Evolutionary conservation across 768 basidiomycete genomes (phyloP).

Genomic region (Boletus subcaerulescens): DNA sequence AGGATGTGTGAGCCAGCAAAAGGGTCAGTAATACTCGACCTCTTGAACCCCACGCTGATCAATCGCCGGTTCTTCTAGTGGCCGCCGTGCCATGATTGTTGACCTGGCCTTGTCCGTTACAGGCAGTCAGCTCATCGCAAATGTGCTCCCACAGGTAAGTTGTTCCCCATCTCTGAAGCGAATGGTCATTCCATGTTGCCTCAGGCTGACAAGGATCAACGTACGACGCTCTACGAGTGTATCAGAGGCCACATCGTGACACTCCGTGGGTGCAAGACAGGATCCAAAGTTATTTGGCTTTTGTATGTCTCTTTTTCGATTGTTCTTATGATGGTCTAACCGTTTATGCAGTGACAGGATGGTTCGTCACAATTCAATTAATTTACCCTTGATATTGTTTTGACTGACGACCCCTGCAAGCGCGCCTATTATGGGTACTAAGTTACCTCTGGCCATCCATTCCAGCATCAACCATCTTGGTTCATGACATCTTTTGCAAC

Average conservation of each 20-base stretch:
- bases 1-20: slow-evolving; percentile 86
- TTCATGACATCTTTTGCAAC: slow-evolving; percentile 27
- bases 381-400: neutral
- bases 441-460: slow-evolving; percentile 12
- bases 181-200: slow-evolving; percentile 8
- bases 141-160: slow-evolving; percentile 70
- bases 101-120: slow-evolving; percentile 81
- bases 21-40: slow-evolving; percentile 44
- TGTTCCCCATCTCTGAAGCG: neutral
- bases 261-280: slow-evolving; percentile 86
- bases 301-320: slow-evolving; percentile 44
- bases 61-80: slow-evolving; percentile 35
- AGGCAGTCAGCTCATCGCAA: slow-evolving; percentile 83
- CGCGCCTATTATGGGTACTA: slow-evolving; percentile 65
- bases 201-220: slow-evolving; percentile 84
- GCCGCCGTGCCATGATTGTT: slow-evolving; percentile 81
- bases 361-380: slow-evolving; percentile 32
- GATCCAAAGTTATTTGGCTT: slow-evolving; percentile 89
- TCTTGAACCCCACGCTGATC: slow-evolving; percentile 1
- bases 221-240: slow-evolving; percentile 77
- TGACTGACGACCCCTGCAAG: slow-evolving; percentile 31
- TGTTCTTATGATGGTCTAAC: neutral
- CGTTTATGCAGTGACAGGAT: slow-evolving; percentile 51
- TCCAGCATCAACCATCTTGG: slow-evolving; percentile 26
- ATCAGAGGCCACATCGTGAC: slow-evolving; percentile 87